Base-by-base conservation (phyloP, 192 early-diverging fungal genomes). In the Jimgerdemannia flammicorona region DNA sequence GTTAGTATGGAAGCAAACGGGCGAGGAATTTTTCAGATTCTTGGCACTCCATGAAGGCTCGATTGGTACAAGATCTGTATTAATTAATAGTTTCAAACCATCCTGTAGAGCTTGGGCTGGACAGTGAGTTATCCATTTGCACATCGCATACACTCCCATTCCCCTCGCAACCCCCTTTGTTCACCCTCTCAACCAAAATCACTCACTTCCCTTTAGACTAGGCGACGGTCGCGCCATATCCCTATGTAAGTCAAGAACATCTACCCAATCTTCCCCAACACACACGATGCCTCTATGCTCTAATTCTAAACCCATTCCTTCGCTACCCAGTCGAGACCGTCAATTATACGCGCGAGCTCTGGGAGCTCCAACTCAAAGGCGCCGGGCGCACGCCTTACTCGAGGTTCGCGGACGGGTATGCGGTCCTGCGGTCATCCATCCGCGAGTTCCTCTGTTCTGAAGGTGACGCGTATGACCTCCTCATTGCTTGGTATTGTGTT, bases 181-280 rank as follows among this genome's bases (percentile, higher is more conserved):
- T 59, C 49, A 10, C 29, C 29, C 29, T 29, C 29, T 29, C 29
- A 29, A 29, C 29, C 29, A 29, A 29, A n/a, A 29, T 29, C 29
- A 29, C 29, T 29, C 29, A 29, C 8, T 14, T 59, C 49, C 49
- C 6, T 14, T 59, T 14, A 59, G 49, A 59, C 82, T 97, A 4
- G 96, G 96, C 42, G 96, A 98, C 75, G 95, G 95, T 3, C 83
- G 95, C 43, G 95, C 95, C 1, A 91, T 96, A 19, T 90, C 91
- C 3, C 77, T 98, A 9, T 95, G 90, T 79, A 88, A 93, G 77
- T 70, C 84, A 1, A 43, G 70, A 3, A 29, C 44, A 49, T 4
- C 68, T 43, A 18, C 11, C 17, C 41, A 18, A 17, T 43, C n/a
- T 40, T 44, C 42, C 43, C 29, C 64, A 18, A 42, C n/a, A n/a